Base-by-base conservation (phyloP, 768 basidiomycete genomes). In the Hygrophoropsis aurantiaca region DNA sequence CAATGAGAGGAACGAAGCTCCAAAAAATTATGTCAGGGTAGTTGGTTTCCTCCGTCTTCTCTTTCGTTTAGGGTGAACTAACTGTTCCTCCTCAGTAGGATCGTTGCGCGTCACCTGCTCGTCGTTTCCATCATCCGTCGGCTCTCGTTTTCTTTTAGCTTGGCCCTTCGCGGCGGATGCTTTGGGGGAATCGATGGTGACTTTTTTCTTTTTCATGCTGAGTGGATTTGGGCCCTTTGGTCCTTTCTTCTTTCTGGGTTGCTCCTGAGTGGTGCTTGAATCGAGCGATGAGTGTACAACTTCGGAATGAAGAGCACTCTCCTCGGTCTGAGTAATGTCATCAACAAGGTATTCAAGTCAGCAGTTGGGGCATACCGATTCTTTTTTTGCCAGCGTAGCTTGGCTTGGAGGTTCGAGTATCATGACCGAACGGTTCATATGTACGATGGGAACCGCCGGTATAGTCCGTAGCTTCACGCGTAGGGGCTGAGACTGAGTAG, bases 141-240 rank as follows among this genome's bases (percentile, higher is more conserved):
- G 15, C 1, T 10, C n/a, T 2, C 11, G 21, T 27, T 50, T 51
- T 15, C 66, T 58, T 35, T 42, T 3, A 26, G 20, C 40, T 7
- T 5, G 40, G 39, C 16, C 23, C 16, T 21, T 16, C 23, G 24
- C 13, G 2, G 40, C 6, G 24, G 4, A 25, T 5, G 5, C 20
- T 26, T 19, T 13, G 13, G 27, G 27, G 13, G 27, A 13, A n/a
- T n/a, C n/a, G n/a, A n/a, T n/a, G 49, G 24, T 56, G 4, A 55
- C 40, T 57, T 80, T 81, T 66, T 90, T 94, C 75, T 93, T 97
- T 76, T 92, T 94, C 37, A 94, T 72, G 50, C 91, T 94, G 3
- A 97, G 77, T 7, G 95, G 92, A 69, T 97, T 98, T 1, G 94
- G 93, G 0, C 80, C 90, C 60, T 91, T 94, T 0, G 87, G 85